Evolutionary conservation across 768 basidiomycete genomes (phyloP).

Genomic region (Mycena epipterygia): DNA sequence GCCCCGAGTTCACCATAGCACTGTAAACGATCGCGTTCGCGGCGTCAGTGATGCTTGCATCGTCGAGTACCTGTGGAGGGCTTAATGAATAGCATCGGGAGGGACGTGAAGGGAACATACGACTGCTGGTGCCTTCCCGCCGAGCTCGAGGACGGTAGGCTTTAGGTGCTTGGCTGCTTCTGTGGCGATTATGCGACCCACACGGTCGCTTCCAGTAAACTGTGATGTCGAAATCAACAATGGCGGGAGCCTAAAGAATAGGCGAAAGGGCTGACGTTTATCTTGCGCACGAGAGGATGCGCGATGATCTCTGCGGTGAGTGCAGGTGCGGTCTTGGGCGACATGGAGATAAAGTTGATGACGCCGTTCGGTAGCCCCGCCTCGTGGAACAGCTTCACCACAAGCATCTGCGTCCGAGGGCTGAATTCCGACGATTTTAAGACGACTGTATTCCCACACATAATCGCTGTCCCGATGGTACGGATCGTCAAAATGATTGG

Average conservation of each 20-base stretch:
- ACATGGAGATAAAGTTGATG: slow-evolving; percentile 67
- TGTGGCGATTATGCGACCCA: slow-evolving; percentile 65
- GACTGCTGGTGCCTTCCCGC: slow-evolving; percentile 66
- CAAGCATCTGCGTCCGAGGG: slow-evolving; percentile 61
- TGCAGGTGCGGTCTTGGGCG: slow-evolving; percentile 56
- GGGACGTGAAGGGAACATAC: slow-evolving; percentile 46
- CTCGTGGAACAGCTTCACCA: slow-evolving; percentile 63
- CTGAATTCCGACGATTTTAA: slow-evolving; percentile 66
- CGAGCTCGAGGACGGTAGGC: slow-evolving; percentile 68
- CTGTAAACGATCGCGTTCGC: slow-evolving; percentile 63
- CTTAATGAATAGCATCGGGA: background rate
- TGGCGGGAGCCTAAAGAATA: background rate
- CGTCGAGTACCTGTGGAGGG: slow-evolving; percentile 57
- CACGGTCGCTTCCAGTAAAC: slow-evolving; percentile 70
- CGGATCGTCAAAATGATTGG: slow-evolving; percentile 60
- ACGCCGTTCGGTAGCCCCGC: slow-evolving; percentile 75
- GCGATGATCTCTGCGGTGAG: slow-evolving; percentile 67
- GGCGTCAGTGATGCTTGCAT: slow-evolving; percentile 67
- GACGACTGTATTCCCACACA: slow-evolving; percentile 71
- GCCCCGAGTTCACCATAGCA: slow-evolving; percentile 63
- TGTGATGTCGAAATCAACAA: slow-evolving; percentile 29
- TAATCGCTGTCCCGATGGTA: slow-evolving; percentile 59
- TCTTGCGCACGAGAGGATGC: slow-evolving; percentile 63
- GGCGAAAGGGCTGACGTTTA: slow-evolving; percentile 57
- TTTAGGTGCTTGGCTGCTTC: slow-evolving; percentile 71